Percentiles rank a stretch among this genome's conserved stretches.
These are phyloP conservation scores for Thraustotheca clavata DNA, from an alignment of 352 stramenopile genomes.

Conservation along the genomic window DNA sequence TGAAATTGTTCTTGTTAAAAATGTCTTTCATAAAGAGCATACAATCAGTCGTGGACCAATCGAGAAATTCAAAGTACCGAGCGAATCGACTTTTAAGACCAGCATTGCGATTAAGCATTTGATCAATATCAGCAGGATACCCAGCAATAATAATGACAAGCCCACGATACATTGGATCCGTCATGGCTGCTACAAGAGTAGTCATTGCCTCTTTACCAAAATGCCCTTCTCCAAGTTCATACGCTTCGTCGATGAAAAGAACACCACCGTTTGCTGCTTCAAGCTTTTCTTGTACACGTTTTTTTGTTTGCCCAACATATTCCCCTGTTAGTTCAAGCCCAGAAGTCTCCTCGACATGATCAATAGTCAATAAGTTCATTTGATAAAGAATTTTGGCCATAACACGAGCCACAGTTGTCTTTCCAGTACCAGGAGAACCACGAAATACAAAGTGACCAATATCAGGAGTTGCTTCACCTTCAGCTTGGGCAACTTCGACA, in stretches of 20 bases:
- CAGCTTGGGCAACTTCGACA: conserved; percentile 53
- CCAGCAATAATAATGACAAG: conserved; percentile 89
- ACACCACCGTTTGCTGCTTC: conserved; percentile 85
- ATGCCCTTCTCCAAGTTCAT: conserved; percentile 75
- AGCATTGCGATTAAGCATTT: conserved; percentile 83
- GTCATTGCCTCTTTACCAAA: conserved; percentile 87
- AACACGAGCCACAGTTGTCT: conserved; percentile 85
- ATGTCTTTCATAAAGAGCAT: conserved; percentile 48
- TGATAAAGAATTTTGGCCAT: conserved; percentile 91
- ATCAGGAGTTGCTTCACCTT: conserved; percentile 45
- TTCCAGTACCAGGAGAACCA: conserved; percentile 81
- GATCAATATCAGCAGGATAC: conserved; percentile 82
- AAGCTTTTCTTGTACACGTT: conserved; percentile 81
- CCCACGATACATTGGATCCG: conserved; percentile 60
- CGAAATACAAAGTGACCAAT: conserved; percentile 84
- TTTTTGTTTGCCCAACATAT: conserved; percentile 84
- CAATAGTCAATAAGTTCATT: conserved; percentile 85
- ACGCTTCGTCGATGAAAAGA: conserved; percentile 91
- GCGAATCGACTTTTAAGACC: conserved; percentile 88
- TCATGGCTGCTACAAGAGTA: conserved; percentile 86
- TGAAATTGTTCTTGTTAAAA: conserved; percentile 34
- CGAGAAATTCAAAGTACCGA: conserved; percentile 79
- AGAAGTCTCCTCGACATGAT: conserved; percentile 87
- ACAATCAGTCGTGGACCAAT: conserved; percentile 81
- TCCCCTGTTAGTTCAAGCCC: conserved; percentile 82